phyloP scores from a whole-genome alignment of 2,329 filamentous ascomycete species.

The Alternaria infectoria region DNA sequence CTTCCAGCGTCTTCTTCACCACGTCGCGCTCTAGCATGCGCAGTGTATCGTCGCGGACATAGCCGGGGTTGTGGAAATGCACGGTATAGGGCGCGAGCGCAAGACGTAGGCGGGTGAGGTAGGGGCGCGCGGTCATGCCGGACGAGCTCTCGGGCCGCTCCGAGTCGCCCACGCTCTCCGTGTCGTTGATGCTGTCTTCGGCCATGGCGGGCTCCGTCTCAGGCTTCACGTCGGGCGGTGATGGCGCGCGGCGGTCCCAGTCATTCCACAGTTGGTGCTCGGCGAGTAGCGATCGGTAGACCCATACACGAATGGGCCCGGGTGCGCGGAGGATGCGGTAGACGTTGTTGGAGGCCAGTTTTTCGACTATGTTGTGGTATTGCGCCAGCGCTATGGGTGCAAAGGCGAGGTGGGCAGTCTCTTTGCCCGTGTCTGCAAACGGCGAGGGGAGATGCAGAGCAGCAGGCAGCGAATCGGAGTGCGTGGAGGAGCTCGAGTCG shows the following conservation, averaged over 20 bases:
- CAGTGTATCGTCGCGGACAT: constrained; percentile 65
- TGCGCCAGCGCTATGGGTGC: constrained; percentile 32
- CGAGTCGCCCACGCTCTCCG: constrained; percentile 14
- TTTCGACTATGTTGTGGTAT: constrained; percentile 28
- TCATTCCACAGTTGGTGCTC: constrained; percentile 30
- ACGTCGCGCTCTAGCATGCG: constrained; percentile 61
- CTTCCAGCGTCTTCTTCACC: constrained; percentile 65
- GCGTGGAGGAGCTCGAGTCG: constrained; percentile 12
- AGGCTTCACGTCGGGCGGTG: constrained; percentile 5
- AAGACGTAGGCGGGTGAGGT: constrained; percentile 54
- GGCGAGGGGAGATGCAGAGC: constrained; percentile 2
- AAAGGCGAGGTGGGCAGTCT: constrained; percentile 20
- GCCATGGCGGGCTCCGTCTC: constrained; percentile 1
- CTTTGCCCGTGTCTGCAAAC: constrained; percentile 5
- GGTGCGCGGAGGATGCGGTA: constrained; percentile 34
- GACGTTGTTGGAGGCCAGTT: constrained; percentile 32
- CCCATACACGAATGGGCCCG: constrained; percentile 34
- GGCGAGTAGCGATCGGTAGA: constrained; percentile 31
- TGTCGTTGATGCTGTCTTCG: constrained; percentile 15
- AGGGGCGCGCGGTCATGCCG: constrained; percentile 32
- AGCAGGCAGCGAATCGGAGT: constrained; percentile 7
- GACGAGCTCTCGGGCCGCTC: constrained; percentile 23
- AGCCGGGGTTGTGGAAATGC: constrained; percentile 66
- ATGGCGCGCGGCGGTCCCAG: constrained; percentile 18
- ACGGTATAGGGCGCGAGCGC: constrained; percentile 58